phyloP scores from a whole-genome alignment of 495 filamentous ascomycete genomes.

The Tuber borchii region DNA sequence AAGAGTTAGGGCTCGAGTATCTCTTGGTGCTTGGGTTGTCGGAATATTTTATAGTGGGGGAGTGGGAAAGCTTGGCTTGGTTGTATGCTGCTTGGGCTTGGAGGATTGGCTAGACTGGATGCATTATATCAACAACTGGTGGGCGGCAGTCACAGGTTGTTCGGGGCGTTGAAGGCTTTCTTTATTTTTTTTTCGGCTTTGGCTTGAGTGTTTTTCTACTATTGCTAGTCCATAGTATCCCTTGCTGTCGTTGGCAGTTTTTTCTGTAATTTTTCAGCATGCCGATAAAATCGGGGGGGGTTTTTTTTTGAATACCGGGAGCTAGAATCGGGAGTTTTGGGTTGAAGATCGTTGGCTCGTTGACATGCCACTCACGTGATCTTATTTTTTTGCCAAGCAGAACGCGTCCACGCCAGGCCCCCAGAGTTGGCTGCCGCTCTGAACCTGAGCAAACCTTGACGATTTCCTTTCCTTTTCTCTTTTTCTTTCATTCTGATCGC shows the following conservation, averaged over 20 bases:
- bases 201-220: not conserved
- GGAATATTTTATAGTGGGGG: not conserved
- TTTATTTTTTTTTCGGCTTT: not conserved
- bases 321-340: not conserved
- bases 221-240: not conserved
- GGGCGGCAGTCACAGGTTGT: not conserved
- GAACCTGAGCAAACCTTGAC: not conserved
- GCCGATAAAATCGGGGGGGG: not conserved
- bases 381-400: conserved; percentile 6
- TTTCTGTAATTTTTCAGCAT: not conserved
- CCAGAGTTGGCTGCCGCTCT: not conserved
- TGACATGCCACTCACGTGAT: conserved; percentile 11
- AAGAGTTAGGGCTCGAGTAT: conserved; percentile 12
- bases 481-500: not conserved
- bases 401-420: conserved; percentile 9
- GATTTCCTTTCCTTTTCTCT: not conserved
- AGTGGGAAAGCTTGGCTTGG: conserved; percentile 5
- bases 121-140: not conserved
- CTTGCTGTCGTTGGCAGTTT: not conserved
- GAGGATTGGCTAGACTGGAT: not conserved
- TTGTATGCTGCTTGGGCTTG: not conserved
- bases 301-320: not conserved
- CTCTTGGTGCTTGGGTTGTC: not conserved
- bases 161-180: not conserved
- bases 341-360: not conserved